A percentile compares a stretch with the other conserved stretches of the same genome.
These are phyloP conservation scores for Metschnikowia drakensbergensis DNA, from an alignment of 805 yeast species.

Conservation along the genomic window DNA sequence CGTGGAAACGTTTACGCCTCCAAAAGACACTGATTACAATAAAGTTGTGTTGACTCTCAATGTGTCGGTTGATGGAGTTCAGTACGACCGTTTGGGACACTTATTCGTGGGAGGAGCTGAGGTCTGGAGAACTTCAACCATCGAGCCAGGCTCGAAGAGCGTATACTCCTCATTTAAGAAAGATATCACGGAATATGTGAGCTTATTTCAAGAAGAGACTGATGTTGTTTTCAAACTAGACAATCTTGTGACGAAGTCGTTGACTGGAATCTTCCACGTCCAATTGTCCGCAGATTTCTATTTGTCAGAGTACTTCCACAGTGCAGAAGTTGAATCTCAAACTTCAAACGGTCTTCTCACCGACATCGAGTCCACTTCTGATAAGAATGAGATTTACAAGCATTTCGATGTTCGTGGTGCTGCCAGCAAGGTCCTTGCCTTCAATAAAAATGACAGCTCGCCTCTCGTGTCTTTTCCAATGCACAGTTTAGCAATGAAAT, in stretches of 20 bases:
- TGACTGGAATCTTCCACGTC: conserved; percentile 60
- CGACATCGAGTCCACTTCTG: neutral
- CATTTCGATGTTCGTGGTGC: conserved; percentile 30
- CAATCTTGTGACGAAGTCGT: conserved; percentile 48
- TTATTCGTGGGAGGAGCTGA: conserved; percentile 59
- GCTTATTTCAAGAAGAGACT: conserved; percentile 45
- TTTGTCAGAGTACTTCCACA: conserved; percentile 12
- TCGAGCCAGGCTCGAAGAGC: conserved; percentile 47
- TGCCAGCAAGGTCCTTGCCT: conserved; percentile 39
- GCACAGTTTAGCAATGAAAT: conserved; percentile 28
- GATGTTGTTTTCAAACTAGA: conserved; percentile 58
- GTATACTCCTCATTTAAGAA: conserved; percentile 51
- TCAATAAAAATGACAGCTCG: conserved; percentile 27
- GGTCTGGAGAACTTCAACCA: conserved; percentile 75
- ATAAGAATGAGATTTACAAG: conserved; percentile 9
- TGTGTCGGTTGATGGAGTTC: conserved; percentile 58
- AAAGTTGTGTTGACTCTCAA: conserved; percentile 51
- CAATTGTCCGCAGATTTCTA: conserved; percentile 51
- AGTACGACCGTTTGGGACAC: conserved; percentile 59
- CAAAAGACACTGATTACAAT: conserved; percentile 42
- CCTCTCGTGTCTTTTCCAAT: conserved; percentile 48
- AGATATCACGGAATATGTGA: conserved; percentile 57
- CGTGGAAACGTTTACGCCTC: conserved; percentile 39
- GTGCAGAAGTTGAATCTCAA: conserved; percentile 15
- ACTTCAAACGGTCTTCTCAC: neutral